Evolutionary conservation across 2,329 filamentous ascomycete genomes (phyloP).

Genomic region (Trematosphaeria pertusa): DNA sequence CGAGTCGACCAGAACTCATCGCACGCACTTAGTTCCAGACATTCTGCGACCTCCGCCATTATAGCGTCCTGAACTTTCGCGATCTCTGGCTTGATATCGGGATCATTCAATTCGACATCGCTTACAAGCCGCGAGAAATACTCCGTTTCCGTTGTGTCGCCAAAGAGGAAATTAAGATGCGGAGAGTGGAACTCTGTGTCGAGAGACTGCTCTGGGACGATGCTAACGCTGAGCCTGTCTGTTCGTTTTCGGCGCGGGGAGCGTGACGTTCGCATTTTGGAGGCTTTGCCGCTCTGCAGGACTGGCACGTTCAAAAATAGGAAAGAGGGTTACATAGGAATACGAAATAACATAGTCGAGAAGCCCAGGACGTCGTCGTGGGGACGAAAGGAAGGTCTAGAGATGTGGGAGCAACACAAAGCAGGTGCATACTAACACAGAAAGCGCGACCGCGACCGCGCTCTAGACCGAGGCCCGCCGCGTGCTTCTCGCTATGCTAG

Average conservation of each 20-base stretch:
- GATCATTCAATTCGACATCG: slow-evolving; percentile 5
- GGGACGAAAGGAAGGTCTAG: too few species aligned
- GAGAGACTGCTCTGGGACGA: slow-evolving; percentile 13
- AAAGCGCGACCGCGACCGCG: too few species aligned
- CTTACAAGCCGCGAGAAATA: slow-evolving; percentile 1
- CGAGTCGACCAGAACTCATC: slow-evolving; percentile 22
- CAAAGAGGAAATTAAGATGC: slow-evolving; percentile 14
- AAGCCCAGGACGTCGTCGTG: too few species aligned
- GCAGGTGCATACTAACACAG: too few species aligned
- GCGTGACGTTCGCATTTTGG: background rate
- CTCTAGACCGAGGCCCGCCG: too few species aligned
- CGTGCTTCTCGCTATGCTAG: too few species aligned
- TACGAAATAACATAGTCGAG: too few species aligned
- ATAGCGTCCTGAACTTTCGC: slow-evolving; percentile 17
- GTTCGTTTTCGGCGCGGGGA: slow-evolving; percentile 2
- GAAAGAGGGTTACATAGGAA: too few species aligned
- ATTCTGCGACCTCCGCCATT: slow-evolving; percentile 27
- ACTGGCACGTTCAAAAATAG: background rate
- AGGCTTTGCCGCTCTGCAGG: background rate
- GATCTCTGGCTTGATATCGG: background rate
- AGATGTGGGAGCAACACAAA: too few species aligned
- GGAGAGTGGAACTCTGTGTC: slow-evolving; percentile 8
- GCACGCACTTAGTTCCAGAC: slow-evolving; percentile 20
- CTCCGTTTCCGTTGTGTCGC: background rate
- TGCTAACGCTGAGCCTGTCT: slow-evolving; percentile 16